phyloP scores from a whole-genome alignment of 2,329 filamentous ascomycete genomes.

The Graphilbum ipis-grandicollis region DNA sequence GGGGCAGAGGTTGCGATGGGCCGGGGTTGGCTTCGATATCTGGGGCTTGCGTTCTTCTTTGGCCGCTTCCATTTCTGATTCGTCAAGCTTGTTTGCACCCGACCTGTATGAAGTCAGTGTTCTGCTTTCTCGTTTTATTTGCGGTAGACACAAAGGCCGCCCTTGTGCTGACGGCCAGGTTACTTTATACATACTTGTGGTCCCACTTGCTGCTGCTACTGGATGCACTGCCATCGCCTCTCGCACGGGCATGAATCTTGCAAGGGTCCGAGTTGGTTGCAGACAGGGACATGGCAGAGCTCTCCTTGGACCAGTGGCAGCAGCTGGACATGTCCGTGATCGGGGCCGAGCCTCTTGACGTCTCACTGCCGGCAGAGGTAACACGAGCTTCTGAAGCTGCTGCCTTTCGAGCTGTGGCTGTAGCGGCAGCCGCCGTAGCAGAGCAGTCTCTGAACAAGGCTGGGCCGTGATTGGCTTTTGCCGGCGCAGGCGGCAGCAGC shows the following conservation, averaged over 20 bases:
- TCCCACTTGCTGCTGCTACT: constrained; percentile 2
- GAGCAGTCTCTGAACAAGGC: background rate
- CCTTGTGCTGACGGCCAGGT: too few relatives aligned
- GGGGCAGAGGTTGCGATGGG: background rate
- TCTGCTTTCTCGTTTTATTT: too few relatives aligned
- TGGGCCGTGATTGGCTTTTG: too few relatives aligned
- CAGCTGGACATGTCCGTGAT: constrained; percentile 7
- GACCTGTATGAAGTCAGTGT: too few relatives aligned
- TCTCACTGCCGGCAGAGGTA: constrained; percentile 4
- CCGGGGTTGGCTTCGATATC: too few relatives aligned
- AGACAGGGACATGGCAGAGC: constrained; percentile 6
- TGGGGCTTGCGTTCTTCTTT: too few relatives aligned
- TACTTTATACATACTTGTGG: constrained; percentile 8
- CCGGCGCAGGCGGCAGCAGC: background rate
- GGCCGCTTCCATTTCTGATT: too few relatives aligned
- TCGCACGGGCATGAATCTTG: constrained; percentile 2
- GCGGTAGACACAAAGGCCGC: background rate
- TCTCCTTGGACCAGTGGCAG: constrained; percentile 6
- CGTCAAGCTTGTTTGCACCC: too few relatives aligned
- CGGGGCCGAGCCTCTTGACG: constrained; percentile 7
- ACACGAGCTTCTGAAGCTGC: background rate
- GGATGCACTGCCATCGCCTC: constrained; percentile 2
- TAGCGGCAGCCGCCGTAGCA: too few relatives aligned
- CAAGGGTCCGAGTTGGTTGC: too few relatives aligned
- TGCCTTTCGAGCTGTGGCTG: too few relatives aligned